A percentile compares a stretch with the other conserved stretches of the same genome.
These are phyloP conservation scores for Neofusicoccum laricinum DNA, from an alignment of 2,329 filamentous ascomycete genomes.

Conservation along the genomic window DNA sequence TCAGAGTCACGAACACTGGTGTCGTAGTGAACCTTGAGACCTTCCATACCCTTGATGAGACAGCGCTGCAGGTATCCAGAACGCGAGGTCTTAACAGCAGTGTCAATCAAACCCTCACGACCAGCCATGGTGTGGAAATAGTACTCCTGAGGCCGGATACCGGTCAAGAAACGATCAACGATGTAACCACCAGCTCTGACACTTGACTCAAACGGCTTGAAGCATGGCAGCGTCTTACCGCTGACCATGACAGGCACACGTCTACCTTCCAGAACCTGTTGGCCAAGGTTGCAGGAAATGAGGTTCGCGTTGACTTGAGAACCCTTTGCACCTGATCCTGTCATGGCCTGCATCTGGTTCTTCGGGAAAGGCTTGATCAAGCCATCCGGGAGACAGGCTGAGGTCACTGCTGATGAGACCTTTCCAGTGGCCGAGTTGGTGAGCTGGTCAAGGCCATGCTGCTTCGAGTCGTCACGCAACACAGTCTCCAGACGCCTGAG, in stretches of 20 bases:
- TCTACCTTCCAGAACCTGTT: conserved; percentile 92
- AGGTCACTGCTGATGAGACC: conserved; percentile 77
- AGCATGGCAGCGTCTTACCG: conserved; percentile 92
- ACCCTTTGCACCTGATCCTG: conserved; percentile 92
- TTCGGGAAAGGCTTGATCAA: conserved; percentile 90
- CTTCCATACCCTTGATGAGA: conserved; percentile 98
- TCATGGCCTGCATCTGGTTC: conserved; percentile 99
- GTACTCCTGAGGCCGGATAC: conserved; percentile 94
- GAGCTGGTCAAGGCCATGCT: conserved; percentile 82
- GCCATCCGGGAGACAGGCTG: conserved; percentile 73
- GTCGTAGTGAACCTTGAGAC: conserved; percentile 87
- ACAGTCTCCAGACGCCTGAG: conserved; percentile 81
- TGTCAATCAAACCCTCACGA: conserved; percentile 96
- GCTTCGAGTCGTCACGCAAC: conserved; percentile 84
- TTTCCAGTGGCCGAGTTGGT: conserved; percentile 68
- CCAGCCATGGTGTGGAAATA: conserved; percentile 99
- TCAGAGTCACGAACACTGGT: conserved; percentile 92
- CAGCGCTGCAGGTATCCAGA: conserved; percentile 96
- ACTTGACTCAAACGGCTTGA: conserved; percentile 86
- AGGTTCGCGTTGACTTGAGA: conserved; percentile 90
- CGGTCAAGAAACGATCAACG: conserved; percentile 94
- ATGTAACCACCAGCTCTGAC: conserved; percentile 91
- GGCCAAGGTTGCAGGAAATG: conserved; percentile 95
- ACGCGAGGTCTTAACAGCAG: conserved; percentile 94
- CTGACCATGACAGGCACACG: conserved; percentile 97